Base-by-base conservation (phyloP, 169 alveolate genomes). In the Eimeria praecox region DNA sequence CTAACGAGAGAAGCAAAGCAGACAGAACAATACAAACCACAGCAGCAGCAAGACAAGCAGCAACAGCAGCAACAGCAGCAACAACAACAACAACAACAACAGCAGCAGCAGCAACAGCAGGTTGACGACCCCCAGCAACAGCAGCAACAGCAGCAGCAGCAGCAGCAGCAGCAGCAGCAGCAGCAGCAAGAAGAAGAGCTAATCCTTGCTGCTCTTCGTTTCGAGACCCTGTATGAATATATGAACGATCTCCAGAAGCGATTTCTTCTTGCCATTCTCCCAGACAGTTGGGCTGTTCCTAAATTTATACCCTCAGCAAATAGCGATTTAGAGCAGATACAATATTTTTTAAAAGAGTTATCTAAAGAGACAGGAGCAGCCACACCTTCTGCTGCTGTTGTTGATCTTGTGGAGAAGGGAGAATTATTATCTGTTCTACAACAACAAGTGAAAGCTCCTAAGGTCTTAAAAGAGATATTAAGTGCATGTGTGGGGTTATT, bases 221-320 rank as follows among this genome's bases (percentile, higher is more conserved):
- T 40, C 56, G 88, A 77, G 3, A 77, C 88, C 6, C 22, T 40
- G 14, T 40, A 35, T 3, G 16, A 75, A 46, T 42, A 75, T 35
- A 75, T 75, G 86, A 4, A 9, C 22, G 42, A 4, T 14, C 3
- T 77, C 33, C 88, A 77, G 59, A 77, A 40, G 62, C 14, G 62
- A 10, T 77, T 77, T 22, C 27, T 77, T 22, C 35, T 38, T 5
- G 88, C 88, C 9, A 30, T 77, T 5, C 88, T 77, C 3, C 88
- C 88, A 8, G 88, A 77, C 8, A 38, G 62, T 1, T 77, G 88
- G 88, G 88, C 59, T 16, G 88, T 77, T 20, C 88, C 88, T 35
- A 77, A 77, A n/a, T 77, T 77, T 46, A 46, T 42, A 2, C 59
- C 88, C 3, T 33, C 88, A 5, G 12, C 27, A 8, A 77, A 20